These are phyloP conservation scores for Emericellopsis atlantica DNA, from an alignment of 2,329 filamentous ascomycete genomes.

Conservation along the genomic window DNA sequence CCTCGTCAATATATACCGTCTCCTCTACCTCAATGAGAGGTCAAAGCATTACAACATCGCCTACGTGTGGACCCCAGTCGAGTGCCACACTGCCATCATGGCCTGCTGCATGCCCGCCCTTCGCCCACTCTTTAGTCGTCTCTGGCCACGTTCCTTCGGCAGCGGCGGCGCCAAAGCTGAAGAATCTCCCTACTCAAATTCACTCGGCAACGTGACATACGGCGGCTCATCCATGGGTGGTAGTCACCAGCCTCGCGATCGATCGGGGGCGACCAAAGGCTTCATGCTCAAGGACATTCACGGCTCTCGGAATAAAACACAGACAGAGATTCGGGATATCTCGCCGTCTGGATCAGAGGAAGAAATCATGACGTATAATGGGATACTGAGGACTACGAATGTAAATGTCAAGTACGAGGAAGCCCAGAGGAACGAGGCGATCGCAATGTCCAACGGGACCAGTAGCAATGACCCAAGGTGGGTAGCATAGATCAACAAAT, in stretches of 20 bases:
- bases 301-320: slow-evolving; percentile 8
- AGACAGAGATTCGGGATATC: slow-evolving; percentile 17
- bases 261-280: not conserved
- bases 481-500: too few relatives aligned
- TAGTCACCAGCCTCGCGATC: too few relatives aligned
- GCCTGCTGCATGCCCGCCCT: slow-evolving; percentile 21
- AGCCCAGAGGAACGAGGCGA: slow-evolving; percentile 1
- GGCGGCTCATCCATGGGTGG: not conserved
- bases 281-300: slow-evolving; percentile 13
- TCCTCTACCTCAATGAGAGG: slow-evolving; percentile 9
- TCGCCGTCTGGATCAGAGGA: slow-evolving; percentile 21
- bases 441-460: too few relatives aligned
- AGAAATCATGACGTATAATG: slow-evolving; percentile 25
- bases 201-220: slow-evolving; percentile 2
- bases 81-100: slow-evolving; percentile 23
- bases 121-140: slow-evolving; percentile 17
- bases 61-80: slow-evolving; percentile 17
- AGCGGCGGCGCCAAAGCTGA: slow-evolving; percentile 2
- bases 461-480: too few relatives aligned
- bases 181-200: slow-evolving; percentile 3
- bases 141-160: slow-evolving; percentile 19
- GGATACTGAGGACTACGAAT: slow-evolving; percentile 19
- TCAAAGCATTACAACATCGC: slow-evolving; percentile 14
- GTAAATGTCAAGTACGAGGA: slow-evolving; percentile 3
- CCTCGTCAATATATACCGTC: slow-evolving; percentile 12